A percentile compares a stretch with the other conserved stretches of the same genome.
Conservation (phyloP, 1,284 basidiomycete species). For the Trichosporon sp. region DNA sequence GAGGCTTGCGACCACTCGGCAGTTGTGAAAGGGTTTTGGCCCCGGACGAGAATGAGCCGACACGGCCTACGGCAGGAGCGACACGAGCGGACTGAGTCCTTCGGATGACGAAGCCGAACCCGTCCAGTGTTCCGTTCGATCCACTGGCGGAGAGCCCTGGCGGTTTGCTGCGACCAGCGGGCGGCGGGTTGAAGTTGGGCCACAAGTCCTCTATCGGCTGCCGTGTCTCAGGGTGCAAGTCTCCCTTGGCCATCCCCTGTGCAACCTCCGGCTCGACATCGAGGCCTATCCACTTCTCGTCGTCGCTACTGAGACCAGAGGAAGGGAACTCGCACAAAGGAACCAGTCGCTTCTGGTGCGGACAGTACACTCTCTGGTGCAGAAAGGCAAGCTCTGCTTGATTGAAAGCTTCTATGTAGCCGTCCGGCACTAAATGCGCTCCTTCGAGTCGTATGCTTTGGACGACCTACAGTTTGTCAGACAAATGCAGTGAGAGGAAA, state of each 20-base stretch:
- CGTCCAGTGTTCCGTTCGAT: constrained; percentile 34
- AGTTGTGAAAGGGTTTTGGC: constrained; percentile 37
- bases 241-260: constrained; percentile 64
- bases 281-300: constrained; percentile 71
- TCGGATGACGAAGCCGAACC: constrained; percentile 33
- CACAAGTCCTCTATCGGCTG: constrained; percentile 73
- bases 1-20: background rate
- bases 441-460: constrained; percentile 75
- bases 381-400: constrained; percentile 89
- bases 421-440: constrained; percentile 69
- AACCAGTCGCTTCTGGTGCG: constrained; percentile 59
- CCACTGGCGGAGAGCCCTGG: background rate
- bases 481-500: background rate
- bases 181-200: constrained; percentile 52
- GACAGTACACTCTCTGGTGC: constrained; percentile 90
- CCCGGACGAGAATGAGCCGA: constrained; percentile 35
- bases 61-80: constrained; percentile 25
- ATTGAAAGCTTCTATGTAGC: constrained; percentile 63
- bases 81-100: constrained; percentile 16
- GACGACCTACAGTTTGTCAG: constrained; percentile 50
- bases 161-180: background rate
- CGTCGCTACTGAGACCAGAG: constrained; percentile 55
- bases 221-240: constrained; percentile 69
- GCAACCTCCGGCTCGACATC: constrained; percentile 43
- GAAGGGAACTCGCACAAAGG: constrained; percentile 60